Base-by-base conservation (phyloP, 78 protist species). In the Dictyostelium purpureum region DNA sequence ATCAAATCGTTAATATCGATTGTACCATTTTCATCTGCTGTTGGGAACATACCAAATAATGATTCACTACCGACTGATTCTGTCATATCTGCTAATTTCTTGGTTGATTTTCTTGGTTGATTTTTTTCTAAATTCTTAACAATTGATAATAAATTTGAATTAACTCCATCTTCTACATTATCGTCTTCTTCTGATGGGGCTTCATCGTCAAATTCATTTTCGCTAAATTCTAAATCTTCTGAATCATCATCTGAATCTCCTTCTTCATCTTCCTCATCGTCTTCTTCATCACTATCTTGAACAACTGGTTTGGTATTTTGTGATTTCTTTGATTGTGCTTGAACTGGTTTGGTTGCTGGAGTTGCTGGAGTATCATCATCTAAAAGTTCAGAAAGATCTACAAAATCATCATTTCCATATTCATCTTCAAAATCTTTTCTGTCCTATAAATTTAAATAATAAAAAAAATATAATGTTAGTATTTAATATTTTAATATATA, bases 1-100 rank as follows among this genome's bases (percentile, higher is more conserved):
- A 89, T 35, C 9, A 77, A 45, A 51, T 61, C 87, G 43, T 40
- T 24, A 26, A 89, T 33, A n/a, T 66, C 65, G 7, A 77, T 75
- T 54, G 45, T 28, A 43, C 65, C 57, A 73, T 71, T 42, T 14
- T 47, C 47, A 33, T 59, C 77, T 12, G n/a, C 89, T 42, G 35
- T 38, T 81, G 89, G 89, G 16, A 24, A 57, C 38, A 85, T 18
- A 73, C 66, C 66, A 47, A 43, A 73, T 57, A 42, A 63, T 45
- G 83, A 79, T 38, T 89, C 94, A 26, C 40, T 54, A 11, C 74
- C 80, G 54, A 66, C 59, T 5, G 11, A 4, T 7, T 80, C 85
- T 21, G 88, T 89, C n/a, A 89, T 49, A 67, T 89, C 94, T 61
- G 74, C 38, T 38, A 80, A 35, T 38, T 81, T 75, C 11, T 38